Base-by-base conservation (phyloP, 2,329 filamentous ascomycete species). In the Amphichorda felina region DNA sequence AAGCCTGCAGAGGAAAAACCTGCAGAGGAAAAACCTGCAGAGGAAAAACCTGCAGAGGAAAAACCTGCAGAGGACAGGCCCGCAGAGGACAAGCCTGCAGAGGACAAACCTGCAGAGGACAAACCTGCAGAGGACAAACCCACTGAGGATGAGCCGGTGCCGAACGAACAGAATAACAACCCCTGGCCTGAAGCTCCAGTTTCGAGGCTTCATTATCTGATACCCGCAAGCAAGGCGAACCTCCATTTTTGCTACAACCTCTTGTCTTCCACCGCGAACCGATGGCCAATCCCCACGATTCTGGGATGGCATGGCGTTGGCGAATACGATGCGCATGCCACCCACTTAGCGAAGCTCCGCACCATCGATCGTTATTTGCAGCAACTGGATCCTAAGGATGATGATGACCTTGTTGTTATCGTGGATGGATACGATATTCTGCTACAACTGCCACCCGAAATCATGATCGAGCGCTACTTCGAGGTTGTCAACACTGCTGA, bases 401-500 rank as follows among this genome's bases (percentile, higher is more conserved):
- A 76, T 38, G 60, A 72, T 15, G 79, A 83, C 48, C 53, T 84
- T 19, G 66, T 80, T 7, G 54, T 82, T 38, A 61, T 82, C 32
- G 63, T 77, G 5, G 77, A 82, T 48, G 75, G 70, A 2, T 68
- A 73, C 49, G 74, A 82, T 39, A 63, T 75, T 2, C 74, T 75
- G 57, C 73, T 81, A 40, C 79, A 83, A 50, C 58, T 82, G 3
- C 75, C 76, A 0, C 68, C 73, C 3, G 69, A 78, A 29, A 61
- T 81, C 15, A 56, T 82, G 43, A 66, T 83, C 18, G 57, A 68
- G 42, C 66, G 78, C 30, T 83, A 81, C 50, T 70, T 75, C 42
- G 56, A 61, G 11, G 55, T 74, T 13, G 50, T 70, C 14, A 56
- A 61, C n/a, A 61, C 63, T 34, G 69, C 67, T 19, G 74, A 81